Base-by-base conservation (phyloP, 2,329 filamentous ascomycete genomes). In the Eurotiales sp. region DNA sequence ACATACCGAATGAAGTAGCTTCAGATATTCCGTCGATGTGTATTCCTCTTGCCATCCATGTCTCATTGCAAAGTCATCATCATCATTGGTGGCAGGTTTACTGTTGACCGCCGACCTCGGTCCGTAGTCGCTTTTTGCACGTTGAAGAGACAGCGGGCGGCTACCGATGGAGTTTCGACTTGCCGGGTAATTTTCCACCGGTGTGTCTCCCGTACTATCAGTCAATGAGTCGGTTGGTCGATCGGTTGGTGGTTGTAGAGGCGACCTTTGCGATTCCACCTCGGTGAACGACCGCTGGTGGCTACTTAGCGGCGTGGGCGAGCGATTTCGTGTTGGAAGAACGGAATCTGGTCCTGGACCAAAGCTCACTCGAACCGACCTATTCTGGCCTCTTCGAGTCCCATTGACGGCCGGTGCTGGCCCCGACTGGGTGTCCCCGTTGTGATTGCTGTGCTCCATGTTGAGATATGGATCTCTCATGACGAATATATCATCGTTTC, bases 21-120 rank as follows among this genome's bases (percentile, higher is more conserved):
- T 87, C 61, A 95, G 87, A 62, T 95, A 91, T 64, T 96, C 90
- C 59, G 90, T 88, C 4, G 88, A 95, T 64, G 90, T 87, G 67
- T 95, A 90, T 69, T 96, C 90, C 60, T 91, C 87, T 65, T 95
- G 90, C 75, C 93, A 96, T 43, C 91, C 91, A 73, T 96, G 91
- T 44, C 91, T 82, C 67, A 85, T 81, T 56, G 77, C 68, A 65
- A 77, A 79, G 56, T 76, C 79, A 55, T 80, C 79, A 32, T 72
- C 71, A 32, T 73, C 74, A 36, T 62, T 63, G 8, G 59, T 61
- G 12, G 58, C 50, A 8, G 66, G 50, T 46, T 61, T 65, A 37
- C 30, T 43, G 22, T 69, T 64, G 29, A 63, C 57, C 11, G 60
- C 63, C 21, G 63, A 58, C 36, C 68, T 67, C 10, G 77, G 72